phyloP scores from a whole-genome alignment of 345 rosid species.

The Capsella bursapastoris region DNA sequence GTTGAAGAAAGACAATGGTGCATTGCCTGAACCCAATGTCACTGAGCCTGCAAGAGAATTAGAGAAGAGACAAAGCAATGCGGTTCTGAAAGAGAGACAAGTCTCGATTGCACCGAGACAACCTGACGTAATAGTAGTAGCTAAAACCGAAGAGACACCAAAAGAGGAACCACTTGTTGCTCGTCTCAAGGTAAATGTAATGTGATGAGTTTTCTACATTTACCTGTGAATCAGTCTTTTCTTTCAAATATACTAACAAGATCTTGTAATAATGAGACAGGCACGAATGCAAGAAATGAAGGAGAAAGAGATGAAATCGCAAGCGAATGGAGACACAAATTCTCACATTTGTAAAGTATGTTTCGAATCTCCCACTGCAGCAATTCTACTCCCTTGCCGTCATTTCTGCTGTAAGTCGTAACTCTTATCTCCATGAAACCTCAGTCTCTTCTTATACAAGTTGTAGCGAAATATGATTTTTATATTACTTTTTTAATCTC shows the following conservation, averaged over 20 bases:
- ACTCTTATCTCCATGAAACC: conserved; percentile 9
- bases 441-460: not conserved
- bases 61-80: conserved; percentile 43
- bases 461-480: not conserved
- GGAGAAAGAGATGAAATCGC: conserved; percentile 80
- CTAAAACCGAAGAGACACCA: conserved; percentile 53
- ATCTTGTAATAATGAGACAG: conserved; percentile 49
- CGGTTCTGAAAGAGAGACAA: conserved; percentile 62
- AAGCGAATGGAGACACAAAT: conserved; percentile 79
- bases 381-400: conserved; percentile 97
- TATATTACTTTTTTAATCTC: not conserved
- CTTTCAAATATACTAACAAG: conserved; percentile 4
- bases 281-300: conserved; percentile 98
- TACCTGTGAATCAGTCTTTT: not conserved
- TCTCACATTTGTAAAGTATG: conserved; percentile 97
- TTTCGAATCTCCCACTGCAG: conserved; percentile 93
- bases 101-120: conserved; percentile 51
- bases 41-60: conserved; percentile 48
- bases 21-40: conserved; percentile 47
- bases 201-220: not conserved
- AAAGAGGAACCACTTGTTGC: conserved; percentile 91
- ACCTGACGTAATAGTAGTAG: conserved; percentile 42
- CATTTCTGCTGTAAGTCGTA: conserved; percentile 93
- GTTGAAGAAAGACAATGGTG: conserved; percentile 82
- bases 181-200: conserved; percentile 71